Evolutionary conservation across 2,329 filamentous ascomycete genomes (phyloP), one percentile per base, ranked within the genome.

Genomic region (Pestalotiopsis sp.): DNA sequence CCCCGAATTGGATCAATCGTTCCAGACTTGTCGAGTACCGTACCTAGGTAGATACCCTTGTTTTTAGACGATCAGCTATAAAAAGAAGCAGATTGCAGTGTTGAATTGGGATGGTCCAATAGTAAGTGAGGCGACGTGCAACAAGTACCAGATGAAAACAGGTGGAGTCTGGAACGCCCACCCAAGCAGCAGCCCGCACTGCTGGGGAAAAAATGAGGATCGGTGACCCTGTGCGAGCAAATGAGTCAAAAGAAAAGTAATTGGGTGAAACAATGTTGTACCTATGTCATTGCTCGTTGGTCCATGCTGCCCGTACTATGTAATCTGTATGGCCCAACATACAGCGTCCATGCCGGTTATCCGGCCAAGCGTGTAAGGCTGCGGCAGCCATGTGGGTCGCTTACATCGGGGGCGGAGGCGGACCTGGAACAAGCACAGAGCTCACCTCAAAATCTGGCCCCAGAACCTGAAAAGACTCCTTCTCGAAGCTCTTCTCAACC

Each of bases 391-490:
- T 36, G 59, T 62, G 59, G 59, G 31, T n/a, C 27, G 45, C 45
- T 52, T 52, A 52, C 45, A 52, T 52, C 6, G 17, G 17, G 17
- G 14, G 9, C 14, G 31, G 25, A 41, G 59, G 31, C 59, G 25
- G 27, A 36, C 31, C 6, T 36, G 31, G 31, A 36, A 36, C 31
- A 36, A 31, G 31, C 31, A 36, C 31, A 9, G 27, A 38, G 27
- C 59, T n/a, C n/a, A 36, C n/a, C 31, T 62, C 27, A 62, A 36
- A 62, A 62, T 61, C 58, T 61, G 58, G 31, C 58, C 27, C 27
- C 23, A 20, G 12, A 52, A 52, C 17, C 14, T 36, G 31, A 36
- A 9, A 9, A 52, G 45, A 52, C n/a, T 52, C 45, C 45, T n/a
- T 52, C 20, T n/a, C 17, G 20, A 52, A 52, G 14, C 17, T 36